Evolutionary conservation across 2,329 filamentous ascomycete species (phyloP).

Genomic region (Immersiporthe knoxdaviesiana): DNA sequence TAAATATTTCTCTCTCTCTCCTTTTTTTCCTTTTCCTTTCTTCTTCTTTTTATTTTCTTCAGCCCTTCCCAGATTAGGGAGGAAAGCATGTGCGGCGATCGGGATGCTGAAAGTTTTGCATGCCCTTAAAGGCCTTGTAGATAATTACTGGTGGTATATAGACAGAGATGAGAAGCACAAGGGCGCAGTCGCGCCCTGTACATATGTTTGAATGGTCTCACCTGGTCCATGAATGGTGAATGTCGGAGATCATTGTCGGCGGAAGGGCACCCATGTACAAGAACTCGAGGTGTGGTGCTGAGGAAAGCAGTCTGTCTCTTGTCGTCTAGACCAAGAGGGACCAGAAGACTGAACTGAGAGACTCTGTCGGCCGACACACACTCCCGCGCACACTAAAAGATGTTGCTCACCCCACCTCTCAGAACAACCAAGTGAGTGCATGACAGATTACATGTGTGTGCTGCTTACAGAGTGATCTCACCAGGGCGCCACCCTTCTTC

Average conservation of each 20-base stretch:
- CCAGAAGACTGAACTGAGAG: neutral
- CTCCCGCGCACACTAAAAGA: too few species aligned
- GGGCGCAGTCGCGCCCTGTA: neutral
- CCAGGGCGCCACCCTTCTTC: neutral
- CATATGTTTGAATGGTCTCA: neutral
- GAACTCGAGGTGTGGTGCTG: neutral
- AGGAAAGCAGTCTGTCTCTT: neutral
- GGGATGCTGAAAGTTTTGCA: neutral
- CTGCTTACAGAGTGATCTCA: neutral
- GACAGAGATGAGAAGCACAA: neutral
- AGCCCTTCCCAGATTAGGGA: neutral
- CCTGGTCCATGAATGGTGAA: neutral
- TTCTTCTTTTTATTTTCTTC: neutral
- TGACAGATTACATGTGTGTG: neutral
- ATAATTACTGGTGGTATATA: neutral
- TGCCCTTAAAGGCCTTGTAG: neutral
- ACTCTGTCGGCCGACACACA: neutral
- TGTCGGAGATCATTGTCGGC: neutral
- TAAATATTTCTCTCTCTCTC: neutral
- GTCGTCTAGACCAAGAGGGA: neutral
- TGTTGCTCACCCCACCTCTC: too few species aligned
- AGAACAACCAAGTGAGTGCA: too few species aligned
- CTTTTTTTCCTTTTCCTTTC: neutral
- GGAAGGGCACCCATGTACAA: neutral
- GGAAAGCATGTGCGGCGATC: neutral